These are phyloP conservation scores for Stemphylium vesicarium DNA, from an alignment of 2,329 filamentous ascomycete genomes.

Conservation along the genomic window DNA sequence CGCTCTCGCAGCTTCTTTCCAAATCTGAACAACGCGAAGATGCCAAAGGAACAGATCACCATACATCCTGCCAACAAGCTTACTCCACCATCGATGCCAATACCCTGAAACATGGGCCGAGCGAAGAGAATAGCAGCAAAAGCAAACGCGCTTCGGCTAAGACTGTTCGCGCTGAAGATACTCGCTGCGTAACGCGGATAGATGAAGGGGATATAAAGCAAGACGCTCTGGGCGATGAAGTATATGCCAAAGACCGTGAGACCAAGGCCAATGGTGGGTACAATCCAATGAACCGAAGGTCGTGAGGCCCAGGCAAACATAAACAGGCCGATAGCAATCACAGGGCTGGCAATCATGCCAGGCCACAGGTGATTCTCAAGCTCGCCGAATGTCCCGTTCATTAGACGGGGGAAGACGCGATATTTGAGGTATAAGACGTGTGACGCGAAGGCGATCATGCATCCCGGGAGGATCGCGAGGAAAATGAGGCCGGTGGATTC, in stretches of 20 bases:
- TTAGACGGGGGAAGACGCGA: slow-evolving; percentile 67
- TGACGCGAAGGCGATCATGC: slow-evolving; percentile 67
- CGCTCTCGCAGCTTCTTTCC: slow-evolving; percentile 62
- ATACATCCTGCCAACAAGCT: slow-evolving; percentile 61
- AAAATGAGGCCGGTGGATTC: slow-evolving; percentile 81
- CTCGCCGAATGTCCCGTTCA: slow-evolving; percentile 71
- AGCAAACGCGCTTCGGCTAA: slow-evolving; percentile 63
- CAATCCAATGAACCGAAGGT: slow-evolving; percentile 62
- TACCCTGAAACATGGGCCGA: slow-evolving; percentile 62
- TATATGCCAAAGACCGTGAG: slow-evolving; percentile 54
- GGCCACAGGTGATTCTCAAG: slow-evolving; percentile 76
- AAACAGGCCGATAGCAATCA: slow-evolving; percentile 69
- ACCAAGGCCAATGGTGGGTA: slow-evolving; percentile 59
- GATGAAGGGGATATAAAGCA: slow-evolving; percentile 69
- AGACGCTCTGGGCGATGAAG: slow-evolving; percentile 54
- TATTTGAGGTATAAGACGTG: slow-evolving; percentile 78
- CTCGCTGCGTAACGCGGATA: slow-evolving; percentile 56
- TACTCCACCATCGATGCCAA: slow-evolving; percentile 64
- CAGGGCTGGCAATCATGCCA: slow-evolving; percentile 60
- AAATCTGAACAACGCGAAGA: slow-evolving; percentile 64
- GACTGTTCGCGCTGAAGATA: slow-evolving; percentile 68
- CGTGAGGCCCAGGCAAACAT: slow-evolving; percentile 71
- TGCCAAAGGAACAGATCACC: slow-evolving; percentile 56
- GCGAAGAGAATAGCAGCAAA: slow-evolving; percentile 66
- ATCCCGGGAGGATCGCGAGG: slow-evolving; percentile 77